A percentile compares a stretch with the other conserved stretches of the same genome.
Evolutionary conservation across 257 asterid genomes (phyloP).

Genomic region (Avicennia marina): DNA sequence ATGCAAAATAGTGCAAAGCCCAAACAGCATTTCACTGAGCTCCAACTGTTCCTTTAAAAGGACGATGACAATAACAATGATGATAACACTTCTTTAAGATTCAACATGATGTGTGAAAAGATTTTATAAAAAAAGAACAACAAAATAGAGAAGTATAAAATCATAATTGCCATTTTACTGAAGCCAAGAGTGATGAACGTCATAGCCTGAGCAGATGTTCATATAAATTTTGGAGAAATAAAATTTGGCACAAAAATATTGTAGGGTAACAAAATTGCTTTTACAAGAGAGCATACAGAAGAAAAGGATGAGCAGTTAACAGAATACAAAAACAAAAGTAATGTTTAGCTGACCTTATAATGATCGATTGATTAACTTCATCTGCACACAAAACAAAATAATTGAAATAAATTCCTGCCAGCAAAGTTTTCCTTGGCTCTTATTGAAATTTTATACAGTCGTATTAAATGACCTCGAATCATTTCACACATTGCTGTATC

Average conservation of each 20-base stretch:
- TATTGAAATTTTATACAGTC: constrained; percentile 11
- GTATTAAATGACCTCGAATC: constrained; percentile 71
- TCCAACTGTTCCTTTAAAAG: no score
- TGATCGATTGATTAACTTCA: constrained; percentile 97
- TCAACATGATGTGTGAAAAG: no score
- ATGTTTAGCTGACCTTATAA: constrained; percentile 68
- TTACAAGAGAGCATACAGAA: constrained; percentile 10
- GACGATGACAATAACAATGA: no score
- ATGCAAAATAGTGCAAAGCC: no score
- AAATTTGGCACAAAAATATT: not conserved
- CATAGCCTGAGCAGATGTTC: not conserved
- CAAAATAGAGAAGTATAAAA: no score
- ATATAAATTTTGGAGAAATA: not conserved
- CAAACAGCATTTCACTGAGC: no score
- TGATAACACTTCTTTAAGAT: no score
- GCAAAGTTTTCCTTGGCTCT: constrained; percentile 7
- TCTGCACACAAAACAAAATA: constrained; percentile 51
- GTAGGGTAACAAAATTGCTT: not conserved
- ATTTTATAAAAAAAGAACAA: no score
- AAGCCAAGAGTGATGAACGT: no score
- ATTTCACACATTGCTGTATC: constrained; percentile 97
- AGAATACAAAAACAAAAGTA: not conserved
- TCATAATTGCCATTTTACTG: no score
- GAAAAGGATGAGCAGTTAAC: not conserved
- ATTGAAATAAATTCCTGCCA: constrained; percentile 21